Evolutionary conservation across 441 rosid genomes (phyloP).

Genomic region (Breynia disticha): DNA sequence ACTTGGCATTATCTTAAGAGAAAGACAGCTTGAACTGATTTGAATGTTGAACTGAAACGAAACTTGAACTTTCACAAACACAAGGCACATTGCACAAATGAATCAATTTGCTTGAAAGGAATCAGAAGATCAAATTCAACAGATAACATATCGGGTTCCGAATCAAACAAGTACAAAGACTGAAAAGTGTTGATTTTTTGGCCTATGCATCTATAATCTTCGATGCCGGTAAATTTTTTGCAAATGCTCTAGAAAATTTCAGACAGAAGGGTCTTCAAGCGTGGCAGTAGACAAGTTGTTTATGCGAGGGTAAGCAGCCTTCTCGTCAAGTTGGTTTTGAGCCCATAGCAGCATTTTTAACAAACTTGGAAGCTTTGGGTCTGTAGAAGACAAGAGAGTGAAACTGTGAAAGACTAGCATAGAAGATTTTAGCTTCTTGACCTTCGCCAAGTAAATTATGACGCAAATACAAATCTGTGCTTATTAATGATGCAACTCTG

Average conservation of each 20-base stretch:
- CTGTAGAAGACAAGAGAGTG: constrained; percentile 23
- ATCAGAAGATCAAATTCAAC: constrained; percentile 19
- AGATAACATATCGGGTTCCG: constrained; percentile 17
- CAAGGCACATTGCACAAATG: constrained; percentile 15
- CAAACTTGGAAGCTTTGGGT: constrained; percentile 90
- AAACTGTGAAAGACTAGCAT: too few species aligned
- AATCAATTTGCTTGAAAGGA: constrained; percentile 20
- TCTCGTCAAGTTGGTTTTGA: constrained; percentile 81
- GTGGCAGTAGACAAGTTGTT: constrained; percentile 59
- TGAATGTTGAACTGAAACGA: neutral
- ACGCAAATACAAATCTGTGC: too few species aligned
- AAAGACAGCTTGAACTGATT: neutral
- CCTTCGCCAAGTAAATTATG: too few species aligned
- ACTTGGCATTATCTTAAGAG: too few species aligned
- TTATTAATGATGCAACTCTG: too few species aligned
- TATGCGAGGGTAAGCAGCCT: constrained; percentile 81
- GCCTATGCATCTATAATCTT: constrained; percentile 11
- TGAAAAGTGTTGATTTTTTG: constrained; percentile 1
- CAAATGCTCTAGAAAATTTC: constrained; percentile 10
- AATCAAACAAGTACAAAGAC: constrained; percentile 10
- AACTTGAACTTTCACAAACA: constrained; percentile 3
- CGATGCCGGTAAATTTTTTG: constrained; percentile 5
- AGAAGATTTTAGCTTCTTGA: too few species aligned
- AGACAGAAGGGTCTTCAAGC: constrained; percentile 61
- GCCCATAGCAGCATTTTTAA: constrained; percentile 90